A percentile compares a stretch with the other conserved stretches of the same genome.
Conservation (phyloP, 352 stramenopile genomes). For the Pythium plurisporium region DNA sequence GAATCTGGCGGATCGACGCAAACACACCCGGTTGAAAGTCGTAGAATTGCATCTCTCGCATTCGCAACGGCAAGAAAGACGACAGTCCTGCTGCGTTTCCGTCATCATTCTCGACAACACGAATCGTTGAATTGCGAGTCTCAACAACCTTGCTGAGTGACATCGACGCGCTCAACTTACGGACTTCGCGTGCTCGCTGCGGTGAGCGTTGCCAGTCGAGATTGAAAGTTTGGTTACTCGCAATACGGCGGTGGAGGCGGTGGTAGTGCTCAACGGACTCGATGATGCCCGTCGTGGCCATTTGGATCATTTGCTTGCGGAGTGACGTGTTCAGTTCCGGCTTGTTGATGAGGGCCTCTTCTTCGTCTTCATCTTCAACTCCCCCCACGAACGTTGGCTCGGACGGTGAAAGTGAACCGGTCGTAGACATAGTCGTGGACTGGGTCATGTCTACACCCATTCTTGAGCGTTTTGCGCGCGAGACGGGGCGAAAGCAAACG, state of each 20-base stretch:
- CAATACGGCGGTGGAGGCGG: conserved; percentile 52
- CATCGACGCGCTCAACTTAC: conserved; percentile 39
- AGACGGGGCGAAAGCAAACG: conserved; percentile 18
- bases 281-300: conserved; percentile 86
- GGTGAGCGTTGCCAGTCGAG: conserved; percentile 75
- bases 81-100: conserved; percentile 35
- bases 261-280: conserved; percentile 83
- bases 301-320: conserved; percentile 84
- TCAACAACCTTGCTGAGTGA: conserved; percentile 27
- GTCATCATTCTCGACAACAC: conserved; percentile 55
- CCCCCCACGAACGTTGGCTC: background rate
- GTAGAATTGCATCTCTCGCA: conserved; percentile 87
- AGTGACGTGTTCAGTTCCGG: conserved; percentile 85
- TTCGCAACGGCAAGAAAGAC: conserved; percentile 58
- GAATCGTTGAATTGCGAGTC: conserved; percentile 54
- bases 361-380: conserved; percentile 16
- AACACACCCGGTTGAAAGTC: conserved; percentile 84
- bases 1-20: conserved; percentile 60
- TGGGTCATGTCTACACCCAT: background rate
- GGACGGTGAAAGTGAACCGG: background rate
- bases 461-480: background rate
- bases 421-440: background rate
- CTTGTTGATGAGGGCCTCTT: conserved; percentile 47
- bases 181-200: conserved; percentile 35
- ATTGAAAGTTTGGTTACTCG: conserved; percentile 78